Conservation (phyloP, 148 eudicot genomes). For the Cornus kousa region DNA sequence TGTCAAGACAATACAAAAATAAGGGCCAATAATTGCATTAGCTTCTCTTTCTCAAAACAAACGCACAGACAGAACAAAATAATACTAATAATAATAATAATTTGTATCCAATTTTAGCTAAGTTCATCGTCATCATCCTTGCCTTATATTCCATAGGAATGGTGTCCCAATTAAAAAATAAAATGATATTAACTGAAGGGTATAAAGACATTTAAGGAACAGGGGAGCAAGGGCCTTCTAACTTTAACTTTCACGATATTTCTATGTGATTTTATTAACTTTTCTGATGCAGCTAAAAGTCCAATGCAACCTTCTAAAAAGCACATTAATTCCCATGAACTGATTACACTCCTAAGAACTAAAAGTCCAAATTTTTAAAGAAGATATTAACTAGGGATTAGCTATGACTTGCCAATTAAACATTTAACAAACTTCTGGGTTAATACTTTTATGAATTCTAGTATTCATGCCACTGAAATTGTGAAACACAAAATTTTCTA, state of each 20-base stretch:
- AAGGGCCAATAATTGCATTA: too few species aligned
- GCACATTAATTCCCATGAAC: background rate
- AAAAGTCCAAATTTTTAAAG: background rate
- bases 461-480: background rate
- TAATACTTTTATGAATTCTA: background rate
- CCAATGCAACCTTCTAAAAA: background rate
- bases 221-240: too few species aligned
- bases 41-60: too few species aligned
- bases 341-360: background rate
- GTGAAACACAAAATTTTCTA: slow-evolving; percentile 6
- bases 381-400: background rate
- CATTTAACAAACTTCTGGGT: background rate
- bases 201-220: background rate
- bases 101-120: background rate
- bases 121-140: background rate
- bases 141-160: too few species aligned
- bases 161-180: too few species aligned
- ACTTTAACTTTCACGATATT: background rate
- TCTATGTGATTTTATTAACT: background rate
- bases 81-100: too few species aligned
- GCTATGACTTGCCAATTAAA: background rate
- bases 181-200: background rate
- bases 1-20: background rate
- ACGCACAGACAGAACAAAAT: too few species aligned
- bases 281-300: background rate